These are phyloP conservation scores for Aspergillus sclerotialis DNA, from an alignment of 2,329 filamentous ascomycete genomes.

Conservation along the genomic window DNA sequence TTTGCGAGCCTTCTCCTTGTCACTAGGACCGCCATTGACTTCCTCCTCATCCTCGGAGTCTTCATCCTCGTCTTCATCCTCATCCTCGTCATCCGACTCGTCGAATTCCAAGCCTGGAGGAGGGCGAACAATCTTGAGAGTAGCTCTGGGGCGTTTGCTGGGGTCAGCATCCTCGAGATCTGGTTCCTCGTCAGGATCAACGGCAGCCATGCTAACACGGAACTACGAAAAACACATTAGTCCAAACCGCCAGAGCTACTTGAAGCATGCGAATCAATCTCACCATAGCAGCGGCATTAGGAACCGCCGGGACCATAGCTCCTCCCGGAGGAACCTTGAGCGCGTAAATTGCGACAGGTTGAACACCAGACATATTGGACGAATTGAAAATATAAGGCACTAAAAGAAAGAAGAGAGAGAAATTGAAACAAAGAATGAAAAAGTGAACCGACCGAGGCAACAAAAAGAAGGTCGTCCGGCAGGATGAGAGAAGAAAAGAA, in stretches of 20 bases:
- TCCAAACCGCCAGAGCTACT: not conserved
- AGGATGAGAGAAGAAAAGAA: not conserved
- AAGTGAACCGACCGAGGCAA: not conserved
- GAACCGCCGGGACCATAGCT: constrained; percentile 69
- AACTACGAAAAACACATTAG: constrained; percentile 51
- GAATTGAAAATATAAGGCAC: constrained; percentile 2
- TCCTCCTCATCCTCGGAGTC: constrained; percentile 67
- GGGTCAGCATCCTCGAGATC: constrained; percentile 59
- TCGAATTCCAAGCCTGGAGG: constrained; percentile 52
- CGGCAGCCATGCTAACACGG: constrained; percentile 96
- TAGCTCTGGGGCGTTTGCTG: constrained; percentile 64
- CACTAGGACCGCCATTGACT: constrained; percentile 81
- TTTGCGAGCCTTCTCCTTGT: constrained; percentile 83
- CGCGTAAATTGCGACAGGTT: constrained; percentile 77
- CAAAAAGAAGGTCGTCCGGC: not conserved
- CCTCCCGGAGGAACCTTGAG: constrained; percentile 83
- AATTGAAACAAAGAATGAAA: constrained; percentile 2
- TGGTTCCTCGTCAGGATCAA: constrained; percentile 76
- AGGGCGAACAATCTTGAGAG: constrained; percentile 82
- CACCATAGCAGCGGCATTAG: constrained; percentile 78
- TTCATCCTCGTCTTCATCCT: constrained; percentile 42
- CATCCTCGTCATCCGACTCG: constrained; percentile 59
- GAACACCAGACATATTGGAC: constrained; percentile 39
- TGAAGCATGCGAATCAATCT: constrained; percentile 27
- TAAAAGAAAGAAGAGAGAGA: constrained; percentile 4